Evolutionary conservation across 2,329 filamentous ascomycete genomes (phyloP), one percentile per base, ranked within the genome.

Genomic region (Aspergillus fischeri): DNA sequence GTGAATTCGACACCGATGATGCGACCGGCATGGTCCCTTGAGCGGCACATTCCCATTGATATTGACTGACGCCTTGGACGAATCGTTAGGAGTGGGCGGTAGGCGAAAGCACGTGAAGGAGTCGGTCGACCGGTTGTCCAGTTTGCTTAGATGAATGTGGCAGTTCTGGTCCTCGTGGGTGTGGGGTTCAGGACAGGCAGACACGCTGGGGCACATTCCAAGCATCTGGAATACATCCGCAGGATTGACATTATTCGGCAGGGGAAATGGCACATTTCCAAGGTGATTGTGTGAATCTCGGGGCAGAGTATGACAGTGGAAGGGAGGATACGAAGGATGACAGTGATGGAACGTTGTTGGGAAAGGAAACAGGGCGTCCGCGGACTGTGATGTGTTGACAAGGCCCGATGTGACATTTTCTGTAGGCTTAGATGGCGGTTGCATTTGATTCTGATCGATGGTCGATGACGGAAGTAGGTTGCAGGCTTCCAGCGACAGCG

Each of bases 151-250:
- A 44, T 61, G 42, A 11, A 55, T 47, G 5, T 59, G 49, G 6
- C 58, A 56, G 7, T 58, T 58, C 24, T 63, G 60, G 5, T 62
- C 60, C 17, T 63, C 61, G 38, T 63, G 58, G 20, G 65, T 58
- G 41, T 71, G 67, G 27, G 65, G 65, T 42, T 68, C 62, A 27
- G 69, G 62, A 49, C 66, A 69, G 24, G 60, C 56, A 8, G 67
- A 65, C 27, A 68, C 65, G 55, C 70, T 70, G 5, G 71, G 62
- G 47, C 71, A 72, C 57, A 70, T 66, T 9, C 69, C 69, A 52
- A 75, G 63, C 63, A 74, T 70, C 52, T 75, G 69, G 56, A 73
- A 71, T 48, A 73, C 65, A 25, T 75, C 71, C 14, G 66, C 63
- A 6, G 70, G 70, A 52, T 73, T 72, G 38, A 74, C 66, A 6